phyloP scores from a whole-genome alignment of 2,329 filamentous ascomycete species.

The Gnomoniopsis smithogilvyi region DNA sequence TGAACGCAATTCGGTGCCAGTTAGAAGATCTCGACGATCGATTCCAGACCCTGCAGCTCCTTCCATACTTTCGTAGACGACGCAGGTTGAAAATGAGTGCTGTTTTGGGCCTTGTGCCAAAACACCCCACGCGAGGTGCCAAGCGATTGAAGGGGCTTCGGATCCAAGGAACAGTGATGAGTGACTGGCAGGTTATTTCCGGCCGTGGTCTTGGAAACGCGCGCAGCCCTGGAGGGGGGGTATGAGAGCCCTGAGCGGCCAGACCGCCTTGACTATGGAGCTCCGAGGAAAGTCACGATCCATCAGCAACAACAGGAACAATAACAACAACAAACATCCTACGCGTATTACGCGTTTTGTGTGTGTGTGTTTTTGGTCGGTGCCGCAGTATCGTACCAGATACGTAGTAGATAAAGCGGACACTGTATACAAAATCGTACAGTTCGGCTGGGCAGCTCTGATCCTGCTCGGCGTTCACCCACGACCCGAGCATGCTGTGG shows the following conservation, averaged over 20 bases:
- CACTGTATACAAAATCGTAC: background rate
- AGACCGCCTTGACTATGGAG: slow-evolving; percentile 7
- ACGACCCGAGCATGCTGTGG: background rate
- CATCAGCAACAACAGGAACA: background rate
- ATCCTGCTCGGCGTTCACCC: slow-evolving; percentile 8
- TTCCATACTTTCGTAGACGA: background rate
- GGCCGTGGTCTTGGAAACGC: slow-evolving; percentile 4
- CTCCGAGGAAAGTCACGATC: background rate
- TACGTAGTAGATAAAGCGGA: background rate
- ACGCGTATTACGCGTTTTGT: slow-evolving; percentile 15
- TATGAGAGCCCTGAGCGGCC: background rate
- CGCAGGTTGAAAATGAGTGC: too few species aligned
- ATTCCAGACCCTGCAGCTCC: background rate
- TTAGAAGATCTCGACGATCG: background rate
- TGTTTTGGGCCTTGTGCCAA: background rate
- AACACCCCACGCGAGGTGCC: background rate
- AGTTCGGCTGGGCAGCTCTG: slow-evolving; percentile 4
- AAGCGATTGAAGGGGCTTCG: background rate
- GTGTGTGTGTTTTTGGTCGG: slow-evolving; percentile 1
- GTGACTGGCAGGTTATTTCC: background rate
- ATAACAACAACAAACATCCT: slow-evolving; percentile 8
- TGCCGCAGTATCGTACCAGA: background rate
- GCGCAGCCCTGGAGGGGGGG: background rate
- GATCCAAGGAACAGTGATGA: background rate
- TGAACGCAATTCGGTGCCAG: background rate